phyloP scores from a whole-genome alignment of 2,329 filamentous ascomycete species.

The Ophiostoma montium region DNA sequence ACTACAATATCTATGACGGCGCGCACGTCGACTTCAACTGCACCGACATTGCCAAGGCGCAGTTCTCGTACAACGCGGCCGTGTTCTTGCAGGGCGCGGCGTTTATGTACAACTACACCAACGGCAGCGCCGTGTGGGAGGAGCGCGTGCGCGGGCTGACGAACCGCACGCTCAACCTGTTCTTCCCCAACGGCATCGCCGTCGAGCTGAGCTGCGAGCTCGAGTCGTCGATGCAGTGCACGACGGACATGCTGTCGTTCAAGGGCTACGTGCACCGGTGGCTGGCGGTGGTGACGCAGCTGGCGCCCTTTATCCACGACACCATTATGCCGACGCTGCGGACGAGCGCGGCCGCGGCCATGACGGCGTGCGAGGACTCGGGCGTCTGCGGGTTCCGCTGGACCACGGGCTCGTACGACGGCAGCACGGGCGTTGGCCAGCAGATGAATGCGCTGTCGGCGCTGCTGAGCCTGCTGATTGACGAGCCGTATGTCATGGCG shows the following conservation, averaged over 20 bases:
- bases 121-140: conserved; percentile 39
- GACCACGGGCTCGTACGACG: conserved; percentile 28
- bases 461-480: conserved; percentile 29
- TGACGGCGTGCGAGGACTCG: conserved; percentile 41
- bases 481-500: conserved; percentile 13
- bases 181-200: conserved; percentile 45
- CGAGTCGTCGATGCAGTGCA: conserved; percentile 35
- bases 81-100: conserved; percentile 13
- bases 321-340: conserved; percentile 42
- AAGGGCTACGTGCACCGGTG: conserved; percentile 58
- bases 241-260: conserved; percentile 58
- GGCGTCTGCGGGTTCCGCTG: conserved; percentile 52
- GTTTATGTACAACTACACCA: conserved; percentile 25
- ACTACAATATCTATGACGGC: conserved; percentile 49
- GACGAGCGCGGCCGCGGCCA: conserved; percentile 43
- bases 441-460: conserved; percentile 38
- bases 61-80: conserved; percentile 14
- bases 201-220: conserved; percentile 54
- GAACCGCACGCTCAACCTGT: conserved; percentile 31
- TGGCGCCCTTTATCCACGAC: conserved; percentile 45
- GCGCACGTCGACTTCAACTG: conserved; percentile 43
- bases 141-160: conserved; percentile 40
- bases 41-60: conserved; percentile 27
- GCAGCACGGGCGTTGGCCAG: conserved; percentile 34
- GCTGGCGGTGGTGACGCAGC: conserved; percentile 43